Base-by-base conservation (phyloP, 2,329 filamentous ascomycete species). In the Fusarium graminum region DNA sequence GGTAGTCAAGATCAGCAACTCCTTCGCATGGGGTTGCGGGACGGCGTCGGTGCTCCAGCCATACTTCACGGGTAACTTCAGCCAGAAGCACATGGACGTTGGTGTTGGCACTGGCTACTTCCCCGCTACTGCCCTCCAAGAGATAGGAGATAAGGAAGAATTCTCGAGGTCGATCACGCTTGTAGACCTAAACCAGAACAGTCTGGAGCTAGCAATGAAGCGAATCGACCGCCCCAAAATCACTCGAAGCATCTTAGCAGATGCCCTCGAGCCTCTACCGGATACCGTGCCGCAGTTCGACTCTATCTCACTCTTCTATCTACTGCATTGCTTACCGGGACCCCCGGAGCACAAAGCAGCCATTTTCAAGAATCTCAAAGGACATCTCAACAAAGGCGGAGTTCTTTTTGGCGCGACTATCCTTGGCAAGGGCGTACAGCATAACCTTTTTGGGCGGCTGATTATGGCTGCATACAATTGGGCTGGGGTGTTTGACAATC, bases 21-120 rank as follows among this genome's bases (percentile, higher is more conserved):
- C 50, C 32, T 76, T 68, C 63, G 68, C 77, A 38, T 81, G 79
- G 80, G 52, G 55, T 12, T 80, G 77, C 56, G 67, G 77, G 2
- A 75, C 74, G 10, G 51, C 51, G 1, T 46, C 53, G 7, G 46
- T 77, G 12, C 74, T 78, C 12, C 65, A 77, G 5, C 77, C 76
- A 5, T 74, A 79, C 36, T 80, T 79, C 69, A 58, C 58, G 44
- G 68, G 74, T 30, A 69, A 77, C 60, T 74, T 80, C 53, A 74
- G 76, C 7, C 45, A 63, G n/a, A 67, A 70, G 26, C 79, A 80
- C 54, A 74, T 81, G 19, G 79, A 81, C 65, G 70, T 78, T 25
- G 79, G 79, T 46, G 78, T 80, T n/a, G 79, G 75, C 2, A 77
- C 76, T 4, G 79, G 78, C 12, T 81, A 74, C 62, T 80, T 78